A percentile compares a stretch with the other conserved stretches of the same genome.
These are phyloP conservation scores for Peltaster fructicola DNA, from an alignment of 2,329 filamentous ascomycete genomes.

Conservation along the genomic window DNA sequence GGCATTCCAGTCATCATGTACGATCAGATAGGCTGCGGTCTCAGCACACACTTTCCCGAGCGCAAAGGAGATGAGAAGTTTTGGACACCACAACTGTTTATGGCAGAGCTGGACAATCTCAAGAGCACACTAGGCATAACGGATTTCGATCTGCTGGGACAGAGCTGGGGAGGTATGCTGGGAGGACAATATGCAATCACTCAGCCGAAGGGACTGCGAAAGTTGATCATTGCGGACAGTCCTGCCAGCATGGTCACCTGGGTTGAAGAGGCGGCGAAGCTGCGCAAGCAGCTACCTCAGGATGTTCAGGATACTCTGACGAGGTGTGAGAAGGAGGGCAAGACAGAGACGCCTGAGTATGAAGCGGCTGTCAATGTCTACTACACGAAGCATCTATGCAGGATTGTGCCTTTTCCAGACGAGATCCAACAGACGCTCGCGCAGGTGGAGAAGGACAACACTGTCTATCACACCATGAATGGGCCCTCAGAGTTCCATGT, in stretches of 20 bases:
- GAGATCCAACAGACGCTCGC: constrained; percentile 12
- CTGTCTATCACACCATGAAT: constrained; percentile 21
- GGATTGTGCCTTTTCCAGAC: constrained; percentile 14
- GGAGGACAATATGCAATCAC: constrained; percentile 25
- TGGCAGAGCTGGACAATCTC: constrained; percentile 33
- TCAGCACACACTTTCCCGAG: constrained; percentile 30
- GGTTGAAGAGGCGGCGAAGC: constrained; percentile 12
- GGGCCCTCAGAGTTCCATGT: constrained; percentile 18
- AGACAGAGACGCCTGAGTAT: constrained; percentile 17
- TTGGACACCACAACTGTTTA: constrained; percentile 32
- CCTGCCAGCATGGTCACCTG: constrained; percentile 15
- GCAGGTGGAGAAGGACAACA: constrained; percentile 17
- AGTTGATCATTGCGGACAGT: constrained; percentile 20
- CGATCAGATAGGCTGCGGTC: constrained; percentile 35
- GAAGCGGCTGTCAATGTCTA: constrained; percentile 15
- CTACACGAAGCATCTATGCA: constrained; percentile 16
- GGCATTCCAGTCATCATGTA: constrained; percentile 33
- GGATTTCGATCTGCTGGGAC: constrained; percentile 29
- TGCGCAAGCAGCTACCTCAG: constrained; percentile 13
- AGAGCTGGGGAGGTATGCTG: constrained; percentile 38
- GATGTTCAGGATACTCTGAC: constrained; percentile 15
- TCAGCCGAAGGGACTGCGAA: constrained; percentile 20
- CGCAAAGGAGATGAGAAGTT: constrained; percentile 28
- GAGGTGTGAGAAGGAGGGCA: constrained; percentile 14
- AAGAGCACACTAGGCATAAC: constrained; percentile 24